Evolutionary conservation across 139 green algal genomes (phyloP).

Genomic region (Tetradesmus obliquus): DNA sequence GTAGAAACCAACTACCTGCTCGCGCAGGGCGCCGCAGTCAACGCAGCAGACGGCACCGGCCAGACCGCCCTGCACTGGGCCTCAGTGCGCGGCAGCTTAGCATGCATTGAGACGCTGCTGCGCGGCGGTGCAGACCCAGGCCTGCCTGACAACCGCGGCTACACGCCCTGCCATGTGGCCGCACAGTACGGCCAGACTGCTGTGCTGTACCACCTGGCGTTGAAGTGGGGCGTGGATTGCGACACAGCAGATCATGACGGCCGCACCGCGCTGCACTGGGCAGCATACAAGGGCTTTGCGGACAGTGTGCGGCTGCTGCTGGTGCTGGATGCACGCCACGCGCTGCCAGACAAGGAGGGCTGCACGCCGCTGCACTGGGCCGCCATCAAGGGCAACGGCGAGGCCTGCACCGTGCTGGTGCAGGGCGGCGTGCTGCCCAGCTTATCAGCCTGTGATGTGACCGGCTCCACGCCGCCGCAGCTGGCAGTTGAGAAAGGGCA

Average conservation of each 20-base stretch:
- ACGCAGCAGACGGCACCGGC: constrained; percentile 79
- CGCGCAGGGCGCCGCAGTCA: constrained; percentile 66
- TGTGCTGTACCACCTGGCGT: constrained; percentile 90
- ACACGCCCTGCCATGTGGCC: constrained; percentile 70
- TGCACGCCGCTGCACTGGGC: constrained; percentile 98
- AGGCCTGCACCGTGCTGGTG: constrained; percentile 91
- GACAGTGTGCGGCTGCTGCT: constrained; percentile 93
- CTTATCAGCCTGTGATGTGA: constrained; percentile 81
- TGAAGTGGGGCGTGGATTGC: constrained; percentile 88
- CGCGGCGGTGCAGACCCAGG: constrained; percentile 64
- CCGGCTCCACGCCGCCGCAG: constrained; percentile 88
- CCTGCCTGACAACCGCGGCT: constrained; percentile 76
- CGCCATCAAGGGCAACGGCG: constrained; percentile 92
- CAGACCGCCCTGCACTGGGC: constrained; percentile 94
- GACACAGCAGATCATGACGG: constrained; percentile 82
- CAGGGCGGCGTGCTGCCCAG: constrained; percentile 77
- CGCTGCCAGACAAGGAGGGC: constrained; percentile 85
- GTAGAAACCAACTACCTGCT: constrained; percentile 80
- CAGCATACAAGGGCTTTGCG: constrained; percentile 91
- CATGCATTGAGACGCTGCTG: constrained; percentile 84
- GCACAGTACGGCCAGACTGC: constrained; percentile 92
- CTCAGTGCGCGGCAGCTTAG: constrained; percentile 81
- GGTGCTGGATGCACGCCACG: constrained; percentile 79
- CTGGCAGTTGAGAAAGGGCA: constrained; percentile 96
- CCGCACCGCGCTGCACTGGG: constrained; percentile 89